Evolutionary conservation across 371 early-diverging fungal species (phyloP), one percentile per base, ranked within the genome.

Genomic region (Mucor racemosus): DNA sequence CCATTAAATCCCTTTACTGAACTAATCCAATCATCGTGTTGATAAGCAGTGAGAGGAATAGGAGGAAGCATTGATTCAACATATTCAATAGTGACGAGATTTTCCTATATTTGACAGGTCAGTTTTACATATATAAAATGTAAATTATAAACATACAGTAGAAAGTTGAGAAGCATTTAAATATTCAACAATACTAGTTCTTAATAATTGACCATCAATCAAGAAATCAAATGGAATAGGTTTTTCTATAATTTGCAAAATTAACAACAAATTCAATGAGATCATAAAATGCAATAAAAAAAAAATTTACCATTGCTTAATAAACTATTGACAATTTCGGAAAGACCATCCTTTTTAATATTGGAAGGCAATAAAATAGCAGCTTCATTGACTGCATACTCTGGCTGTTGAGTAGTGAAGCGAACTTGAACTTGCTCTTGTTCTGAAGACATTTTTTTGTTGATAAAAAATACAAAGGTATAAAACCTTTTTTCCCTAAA

Each of bases 1-100:
- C 69, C 67, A 64, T 79, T 41, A 58, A 76, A 48, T 73, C 85
- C 62, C 65, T 84, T 76, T 1, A 96, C 90, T 39, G 90, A 86
- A 64, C 92, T 88, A 66, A 98, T 91, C 98, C 98, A 98, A 76
- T 97, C 97, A 69, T 97, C 96, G 66, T 95, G 95, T 69, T 93
- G 87, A 67, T 85, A 91, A 9, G 92, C 80, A 15, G 91, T 84
- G 33, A 93, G 66, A 21, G 88, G 87, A 17, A 84, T 84, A 15
- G 98, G 98, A 21, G 96, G 97, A 39, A 92, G 86, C 85, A 91
- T 88, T 1, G 94, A 91, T 75, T 95, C 93, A 40, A 97, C 89
- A 84, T 94, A 96, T 80, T 98, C 96, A 35, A 97, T 78, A n/a
- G 86, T 88, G 58, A 98, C 71, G 7, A 92, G 75, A 63, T 93